Percentiles rank a stretch among this genome's conserved stretches.
Evolutionary conservation across 306 rosid genomes (phyloP).

Genomic region (Fragaria nilgerrensis): DNA sequence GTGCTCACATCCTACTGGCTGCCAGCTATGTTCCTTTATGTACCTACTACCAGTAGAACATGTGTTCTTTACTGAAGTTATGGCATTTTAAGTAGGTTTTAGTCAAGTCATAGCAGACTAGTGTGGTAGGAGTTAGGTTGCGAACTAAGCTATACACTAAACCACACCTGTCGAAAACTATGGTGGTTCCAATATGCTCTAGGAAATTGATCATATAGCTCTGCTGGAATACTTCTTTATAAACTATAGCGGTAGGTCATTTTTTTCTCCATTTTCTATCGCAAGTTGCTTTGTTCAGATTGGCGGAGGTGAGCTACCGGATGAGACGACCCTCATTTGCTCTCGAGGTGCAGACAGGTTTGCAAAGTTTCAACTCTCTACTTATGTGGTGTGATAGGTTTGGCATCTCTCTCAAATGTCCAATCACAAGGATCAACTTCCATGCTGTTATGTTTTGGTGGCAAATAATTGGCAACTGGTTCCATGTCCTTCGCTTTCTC

Average conservation of each 20-base stretch:
- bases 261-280: slow-evolving; percentile 26
- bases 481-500: background rate
- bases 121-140: background rate
- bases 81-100: background rate
- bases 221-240: background rate
- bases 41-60: background rate
- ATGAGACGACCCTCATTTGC: slow-evolving; percentile 78
- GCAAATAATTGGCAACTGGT: slow-evolving; percentile 13
- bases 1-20: background rate
- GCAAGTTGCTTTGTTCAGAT: slow-evolving; percentile 54
- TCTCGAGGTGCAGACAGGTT: slow-evolving; percentile 92
- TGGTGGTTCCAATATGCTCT: background rate
- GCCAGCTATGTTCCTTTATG: background rate
- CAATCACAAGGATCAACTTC: slow-evolving; percentile 21
- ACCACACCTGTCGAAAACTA: background rate
- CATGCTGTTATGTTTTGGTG: slow-evolving; percentile 39
- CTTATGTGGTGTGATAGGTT: slow-evolving; percentile 15
- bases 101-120: background rate
- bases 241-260: slow-evolving; percentile 5
- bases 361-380: slow-evolving; percentile 26
- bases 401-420: slow-evolving; percentile 8
- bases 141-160: background rate
- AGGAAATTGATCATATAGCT: background rate
- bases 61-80: background rate
- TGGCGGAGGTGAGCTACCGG: slow-evolving; percentile 96